Evolutionary conservation across 2,329 filamentous ascomycete genomes (phyloP), one percentile per base, ranked within the genome.

Genomic region (Pyrenophora seminiperda): DNA sequence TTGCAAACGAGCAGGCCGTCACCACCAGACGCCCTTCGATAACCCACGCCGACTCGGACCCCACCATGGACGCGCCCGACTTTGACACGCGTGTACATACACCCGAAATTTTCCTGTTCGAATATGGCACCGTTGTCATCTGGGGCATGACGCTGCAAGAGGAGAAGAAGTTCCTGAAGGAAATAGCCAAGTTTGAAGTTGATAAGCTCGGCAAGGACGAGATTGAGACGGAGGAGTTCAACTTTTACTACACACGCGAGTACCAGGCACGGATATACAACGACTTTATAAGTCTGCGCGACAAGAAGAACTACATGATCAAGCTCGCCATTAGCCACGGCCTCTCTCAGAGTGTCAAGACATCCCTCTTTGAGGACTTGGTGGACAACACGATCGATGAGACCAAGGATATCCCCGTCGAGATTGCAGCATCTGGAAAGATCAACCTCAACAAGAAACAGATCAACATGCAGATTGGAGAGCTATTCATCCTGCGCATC

Each of bases 251-350:
- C 77, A 97, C 94, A 3, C 84, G 89, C 65, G 93, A 97, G 71
- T 99, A 99, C 72, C 95, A 99, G 75, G 91, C 94, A 17, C 88
- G 94, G 42, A 99, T 99, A 73, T 99, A 99, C 82, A 99, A 99
- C 75, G 94, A 99, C 75, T 99, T 99, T 66, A 99, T 99, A 74
- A 94, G 90, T 2, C 76, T 99, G 53, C 83, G 92, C 40, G 93
- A 97, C 66, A 96, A 96, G 75, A 87, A 87, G 67, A 96, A 96
- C 74, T 96, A 97, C 77, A 97, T 97, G 94, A 95, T 89, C 61
- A 97, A 97, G 77, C 80, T 97, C 30, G 91, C 93, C 47, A 97
- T 97, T 69, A 96, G 91, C 13, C 94, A 99, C 76, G 94, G 94
- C 2, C 79, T 99, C 39, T 90, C 93, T 0, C 94, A 99, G 74